phyloP scores from a whole-genome alignment of 257 asterid genomes.

The Prunella vulgaris region DNA sequence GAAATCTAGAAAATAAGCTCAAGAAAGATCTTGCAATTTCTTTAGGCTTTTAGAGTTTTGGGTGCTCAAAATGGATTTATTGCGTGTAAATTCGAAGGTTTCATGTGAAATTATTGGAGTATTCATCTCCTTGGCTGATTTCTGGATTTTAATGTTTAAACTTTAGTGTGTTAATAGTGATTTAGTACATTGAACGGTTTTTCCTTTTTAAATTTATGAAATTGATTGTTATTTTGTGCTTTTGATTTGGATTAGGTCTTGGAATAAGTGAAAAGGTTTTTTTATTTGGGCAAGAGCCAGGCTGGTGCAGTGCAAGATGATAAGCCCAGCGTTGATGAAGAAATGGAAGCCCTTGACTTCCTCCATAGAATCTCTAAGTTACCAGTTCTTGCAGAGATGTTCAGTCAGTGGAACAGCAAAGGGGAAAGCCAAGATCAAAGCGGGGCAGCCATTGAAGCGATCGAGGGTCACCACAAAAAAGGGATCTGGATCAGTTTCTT shows the following conservation, averaged over 20 bases:
- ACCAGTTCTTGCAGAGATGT: conserved; percentile 66
- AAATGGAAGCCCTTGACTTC: conserved; percentile 44
- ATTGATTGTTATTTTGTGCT: background rate
- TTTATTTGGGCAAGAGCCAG: background rate
- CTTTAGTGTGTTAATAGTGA: background rate
- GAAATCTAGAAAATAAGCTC: background rate
- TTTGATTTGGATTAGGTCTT: conserved; percentile 16
- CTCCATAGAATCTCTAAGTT: conserved; percentile 39
- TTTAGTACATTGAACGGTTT: background rate
- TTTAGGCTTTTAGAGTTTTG: background rate
- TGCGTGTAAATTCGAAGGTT: background rate
- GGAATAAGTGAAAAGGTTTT: background rate
- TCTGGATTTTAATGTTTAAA: background rate
- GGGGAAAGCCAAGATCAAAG: conserved; percentile 74
- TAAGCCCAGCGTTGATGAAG: conserved; percentile 33
- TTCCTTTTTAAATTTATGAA: background rate
- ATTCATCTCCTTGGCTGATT: background rate
- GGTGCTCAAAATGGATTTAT: background rate
- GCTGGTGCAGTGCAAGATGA: conserved; percentile 24
- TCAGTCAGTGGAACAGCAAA: conserved; percentile 87
- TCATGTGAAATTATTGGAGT: background rate
- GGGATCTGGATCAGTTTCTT: conserved; percentile 34
- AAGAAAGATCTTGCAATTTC: background rate
- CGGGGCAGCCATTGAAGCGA: conserved; percentile 54
- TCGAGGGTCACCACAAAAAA: conserved; percentile 59